Percentiles rank a stretch among this genome's conserved stretches.
Conservation (phyloP, 1,284 basidiomycete species). For the Marasmius tenuissimus region DNA sequence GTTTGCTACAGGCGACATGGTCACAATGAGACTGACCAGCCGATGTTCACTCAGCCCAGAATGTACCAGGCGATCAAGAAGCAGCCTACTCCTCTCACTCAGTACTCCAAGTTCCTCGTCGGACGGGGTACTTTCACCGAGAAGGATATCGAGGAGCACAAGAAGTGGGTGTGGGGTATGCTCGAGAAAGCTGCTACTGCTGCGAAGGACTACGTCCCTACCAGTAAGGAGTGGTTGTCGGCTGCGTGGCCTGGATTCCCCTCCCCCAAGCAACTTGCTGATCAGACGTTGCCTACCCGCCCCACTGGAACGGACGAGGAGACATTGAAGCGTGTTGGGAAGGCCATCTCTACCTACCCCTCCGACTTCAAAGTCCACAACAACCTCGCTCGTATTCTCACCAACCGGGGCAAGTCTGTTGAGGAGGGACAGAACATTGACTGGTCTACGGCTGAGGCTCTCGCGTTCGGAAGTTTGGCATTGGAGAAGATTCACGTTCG, state of each 20-base stretch:
- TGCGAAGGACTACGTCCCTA: slow-evolving; percentile 93
- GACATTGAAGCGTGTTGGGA: slow-evolving; percentile 85
- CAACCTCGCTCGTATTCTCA: slow-evolving; percentile 93
- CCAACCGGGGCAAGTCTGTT: slow-evolving; percentile 85
- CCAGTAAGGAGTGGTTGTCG: slow-evolving; percentile 95
- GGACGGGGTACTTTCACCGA: slow-evolving; percentile 94
- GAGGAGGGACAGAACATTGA: slow-evolving; percentile 93
- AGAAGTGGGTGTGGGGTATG: slow-evolving; percentile 99
- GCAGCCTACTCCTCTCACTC: slow-evolving; percentile 89
- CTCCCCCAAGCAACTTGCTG: slow-evolving; percentile 92
- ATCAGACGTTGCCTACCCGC: slow-evolving; percentile 87
- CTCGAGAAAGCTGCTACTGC: slow-evolving; percentile 91
- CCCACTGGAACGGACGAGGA: slow-evolving; percentile 82
- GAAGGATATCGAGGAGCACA: slow-evolving; percentile 97
- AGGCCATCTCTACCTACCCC: slow-evolving; percentile 85
- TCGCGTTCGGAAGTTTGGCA: slow-evolving; percentile 93
- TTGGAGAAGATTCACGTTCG: slow-evolving; percentile 95
- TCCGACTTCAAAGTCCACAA: slow-evolving; percentile 86
- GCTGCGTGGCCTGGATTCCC: slow-evolving; percentile 99
- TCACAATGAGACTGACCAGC: slow-evolving; percentile 99
- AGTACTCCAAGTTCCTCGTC: slow-evolving; percentile 91
- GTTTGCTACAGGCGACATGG: slow-evolving; percentile 99
- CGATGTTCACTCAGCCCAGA: slow-evolving; percentile 96
- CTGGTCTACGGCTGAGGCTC: slow-evolving; percentile 99
- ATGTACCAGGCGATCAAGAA: slow-evolving; percentile 99